Conservation (phyloP, 2,329 filamentous ascomycete species). For the Penicillium decumbens region DNA sequence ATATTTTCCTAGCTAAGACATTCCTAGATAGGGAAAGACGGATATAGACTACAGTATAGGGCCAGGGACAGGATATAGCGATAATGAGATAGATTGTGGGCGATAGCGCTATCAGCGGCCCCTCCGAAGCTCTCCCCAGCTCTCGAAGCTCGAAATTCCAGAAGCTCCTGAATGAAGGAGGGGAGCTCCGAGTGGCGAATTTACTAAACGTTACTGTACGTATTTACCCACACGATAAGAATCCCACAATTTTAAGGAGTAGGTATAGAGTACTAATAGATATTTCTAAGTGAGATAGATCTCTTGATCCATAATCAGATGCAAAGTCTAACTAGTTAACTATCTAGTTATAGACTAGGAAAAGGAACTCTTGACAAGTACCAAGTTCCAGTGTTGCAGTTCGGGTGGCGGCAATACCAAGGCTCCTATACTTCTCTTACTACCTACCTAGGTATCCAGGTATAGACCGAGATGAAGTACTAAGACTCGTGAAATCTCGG, state of each 20-base stretch:
- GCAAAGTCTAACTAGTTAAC: not conserved
- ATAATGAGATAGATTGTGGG: not conserved
- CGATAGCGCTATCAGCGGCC: conserved; percentile 28
- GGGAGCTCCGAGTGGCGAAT: conserved; percentile 24
- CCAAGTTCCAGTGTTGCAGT: not conserved
- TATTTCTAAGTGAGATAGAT: not conserved
- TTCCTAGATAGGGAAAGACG: not conserved
- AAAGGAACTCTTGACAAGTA: not conserved
- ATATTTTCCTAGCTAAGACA: not conserved
- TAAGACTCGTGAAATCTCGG: too few species aligned
- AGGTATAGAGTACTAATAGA: not conserved
- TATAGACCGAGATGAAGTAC: too few species aligned
- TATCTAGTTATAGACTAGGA: not conserved
- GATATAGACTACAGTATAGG: too few species aligned
- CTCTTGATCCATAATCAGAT: not conserved
- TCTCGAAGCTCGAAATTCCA: conserved; percentile 18
- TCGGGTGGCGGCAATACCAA: conserved; percentile 1
- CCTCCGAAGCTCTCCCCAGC: conserved; percentile 27
- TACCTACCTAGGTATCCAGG: too few species aligned
- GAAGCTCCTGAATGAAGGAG: conserved; percentile 20
- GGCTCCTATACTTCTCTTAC: not conserved
- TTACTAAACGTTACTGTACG: conserved; percentile 14
- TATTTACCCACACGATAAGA: not conserved
- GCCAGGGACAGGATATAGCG: not conserved
- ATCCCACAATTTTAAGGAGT: not conserved